Evolutionary conservation across 306 rosid species (phyloP).

Genomic region (Vigna angularis): DNA sequence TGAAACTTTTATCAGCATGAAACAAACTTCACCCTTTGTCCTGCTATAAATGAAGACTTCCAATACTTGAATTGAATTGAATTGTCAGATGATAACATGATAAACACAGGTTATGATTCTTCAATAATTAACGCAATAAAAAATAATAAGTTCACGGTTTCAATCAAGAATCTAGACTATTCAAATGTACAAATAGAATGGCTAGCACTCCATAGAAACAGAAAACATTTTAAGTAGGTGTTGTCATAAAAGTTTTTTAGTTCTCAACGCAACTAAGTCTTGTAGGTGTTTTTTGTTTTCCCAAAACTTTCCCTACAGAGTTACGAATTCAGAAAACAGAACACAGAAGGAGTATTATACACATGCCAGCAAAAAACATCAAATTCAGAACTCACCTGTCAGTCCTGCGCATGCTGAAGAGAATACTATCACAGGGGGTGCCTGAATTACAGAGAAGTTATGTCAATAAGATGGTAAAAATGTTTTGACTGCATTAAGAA

Average conservation of each 20-base stretch:
- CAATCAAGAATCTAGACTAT: neutral
- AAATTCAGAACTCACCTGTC: slow-evolving; percentile 54
- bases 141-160: neutral
- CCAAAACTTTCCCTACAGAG: neutral
- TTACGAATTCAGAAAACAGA: neutral
- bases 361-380: neutral
- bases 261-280: neutral
- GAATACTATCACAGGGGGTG: slow-evolving; percentile 81
- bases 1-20: slow-evolving; percentile 7
- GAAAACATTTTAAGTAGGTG: neutral
- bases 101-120: neutral
- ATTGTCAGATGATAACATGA: slow-evolving; percentile 10
- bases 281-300: neutral
- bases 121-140: neutral
- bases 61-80: neutral
- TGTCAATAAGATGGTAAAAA: slow-evolving; percentile 13
- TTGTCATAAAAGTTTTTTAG: neutral
- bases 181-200: neutral
- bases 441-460: slow-evolving; percentile 55
- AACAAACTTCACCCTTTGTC: neutral
- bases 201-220: neutral
- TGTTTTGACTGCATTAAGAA: neutral
- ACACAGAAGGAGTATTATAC: neutral
- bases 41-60: neutral
- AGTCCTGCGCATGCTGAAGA: slow-evolving; percentile 89